These are phyloP conservation scores for Penicillium riverlandense DNA, from an alignment of 495 filamentous ascomycete species.

Conservation along the genomic window DNA sequence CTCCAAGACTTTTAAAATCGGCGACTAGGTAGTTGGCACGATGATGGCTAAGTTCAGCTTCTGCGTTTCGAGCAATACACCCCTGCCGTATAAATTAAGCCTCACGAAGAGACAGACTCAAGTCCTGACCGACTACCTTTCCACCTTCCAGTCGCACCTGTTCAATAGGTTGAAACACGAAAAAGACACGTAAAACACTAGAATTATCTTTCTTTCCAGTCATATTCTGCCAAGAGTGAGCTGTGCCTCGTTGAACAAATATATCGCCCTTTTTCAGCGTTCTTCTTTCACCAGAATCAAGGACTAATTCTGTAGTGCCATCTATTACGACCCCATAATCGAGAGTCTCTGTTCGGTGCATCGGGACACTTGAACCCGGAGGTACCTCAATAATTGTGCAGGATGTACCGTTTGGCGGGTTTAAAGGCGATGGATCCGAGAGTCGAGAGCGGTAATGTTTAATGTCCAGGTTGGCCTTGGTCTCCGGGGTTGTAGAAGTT, in stretches of 20 bases:
- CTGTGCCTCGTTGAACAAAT: slow-evolving; percentile 58
- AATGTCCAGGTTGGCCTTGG: slow-evolving; percentile 13
- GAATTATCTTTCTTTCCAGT: slow-evolving; percentile 8
- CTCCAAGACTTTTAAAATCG: neutral
- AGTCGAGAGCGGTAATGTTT: slow-evolving; percentile 12
- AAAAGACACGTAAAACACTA: slow-evolving; percentile 14
- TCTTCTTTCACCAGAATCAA: slow-evolving; percentile 54
- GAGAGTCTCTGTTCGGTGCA: slow-evolving; percentile 59
- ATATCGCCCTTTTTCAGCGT: slow-evolving; percentile 55
- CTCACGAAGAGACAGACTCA: slow-evolving; percentile 11
- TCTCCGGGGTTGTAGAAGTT: slow-evolving; percentile 9
- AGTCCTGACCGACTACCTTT: slow-evolving; percentile 12
- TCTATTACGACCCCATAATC: slow-evolving; percentile 65
- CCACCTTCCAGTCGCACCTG: slow-evolving; percentile 12
- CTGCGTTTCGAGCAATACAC: too few relatives aligned
- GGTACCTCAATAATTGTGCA: slow-evolving; percentile 19
- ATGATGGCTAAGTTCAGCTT: neutral
- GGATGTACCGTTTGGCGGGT: slow-evolving; percentile 17
- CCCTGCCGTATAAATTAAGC: slow-evolving; percentile 1
- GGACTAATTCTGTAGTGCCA: slow-evolving; percentile 51
- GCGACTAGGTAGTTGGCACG: too few relatives aligned
- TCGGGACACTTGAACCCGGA: slow-evolving; percentile 10
- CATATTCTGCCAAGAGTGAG: slow-evolving; percentile 57
- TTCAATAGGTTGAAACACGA: slow-evolving; percentile 17
- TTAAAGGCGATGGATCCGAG: slow-evolving; percentile 14